A percentile compares a stretch with the other conserved stretches of the same genome.
phyloP scores from a whole-genome alignment of 169 alveolate genomes.

The Sarcocystis neurona region DNA sequence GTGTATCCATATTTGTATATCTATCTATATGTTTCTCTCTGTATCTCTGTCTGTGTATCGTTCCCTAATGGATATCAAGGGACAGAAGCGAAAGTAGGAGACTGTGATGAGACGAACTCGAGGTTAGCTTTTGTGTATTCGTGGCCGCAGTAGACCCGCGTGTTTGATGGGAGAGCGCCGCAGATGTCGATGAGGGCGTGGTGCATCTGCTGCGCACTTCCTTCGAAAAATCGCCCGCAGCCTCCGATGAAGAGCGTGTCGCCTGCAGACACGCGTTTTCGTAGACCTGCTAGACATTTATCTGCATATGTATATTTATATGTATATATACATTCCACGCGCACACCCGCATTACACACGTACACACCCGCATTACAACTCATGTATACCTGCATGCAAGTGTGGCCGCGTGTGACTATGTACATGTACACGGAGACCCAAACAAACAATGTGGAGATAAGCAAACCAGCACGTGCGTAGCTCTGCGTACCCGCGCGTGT shows the following conservation, averaged over 20 bases:
- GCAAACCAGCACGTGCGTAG: no score
- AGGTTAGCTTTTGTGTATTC: slow-evolving; percentile 89
- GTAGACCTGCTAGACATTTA: not conserved
- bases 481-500: no score
- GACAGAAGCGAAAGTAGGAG: not conserved
- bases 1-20: no score
- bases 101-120: slow-evolving; percentile 13
- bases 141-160: slow-evolving; percentile 93
- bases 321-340: no score
- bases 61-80: not conserved
- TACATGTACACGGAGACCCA: no score
- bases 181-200: slow-evolving; percentile 73
- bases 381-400: no score
- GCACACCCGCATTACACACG: no score
- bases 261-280: slow-evolving; percentile 73
- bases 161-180: slow-evolving; percentile 79
- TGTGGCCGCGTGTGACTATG: no score
- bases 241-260: slow-evolving; percentile 95
- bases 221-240: slow-evolving; percentile 95
- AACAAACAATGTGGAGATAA: no score
- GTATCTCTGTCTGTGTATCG: not conserved
- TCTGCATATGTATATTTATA: not conserved
- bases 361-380: no score
- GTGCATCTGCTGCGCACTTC: slow-evolving; percentile 85
- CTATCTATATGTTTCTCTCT: not conserved